phyloP scores from a whole-genome alignment of 2,329 filamentous ascomycete species.

The Thermoascus crustaceus region DNA sequence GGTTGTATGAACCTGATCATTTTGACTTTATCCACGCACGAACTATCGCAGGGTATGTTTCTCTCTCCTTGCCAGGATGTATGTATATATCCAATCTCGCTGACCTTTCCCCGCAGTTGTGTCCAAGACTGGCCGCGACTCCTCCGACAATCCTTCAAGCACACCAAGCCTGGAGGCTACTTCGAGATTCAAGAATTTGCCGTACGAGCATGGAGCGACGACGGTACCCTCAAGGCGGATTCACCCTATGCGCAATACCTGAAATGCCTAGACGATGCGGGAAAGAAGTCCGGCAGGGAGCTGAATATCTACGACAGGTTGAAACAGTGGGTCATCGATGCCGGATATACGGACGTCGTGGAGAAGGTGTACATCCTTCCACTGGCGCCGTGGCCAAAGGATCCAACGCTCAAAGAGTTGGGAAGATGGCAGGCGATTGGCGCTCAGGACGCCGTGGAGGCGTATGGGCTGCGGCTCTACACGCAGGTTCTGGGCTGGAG shows the following conservation, averaged over 20 bases:
- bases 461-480: constrained; percentile 13
- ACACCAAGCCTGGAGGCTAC: background rate
- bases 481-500: constrained; percentile 15
- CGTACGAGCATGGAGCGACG: background rate
- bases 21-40: background rate
- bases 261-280: background rate
- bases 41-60: background rate
- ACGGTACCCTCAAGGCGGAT: background rate
- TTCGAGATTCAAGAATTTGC: background rate
- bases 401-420: constrained; percentile 11
- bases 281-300: background rate
- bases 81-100: background rate
- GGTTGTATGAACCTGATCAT: constrained; percentile 29
- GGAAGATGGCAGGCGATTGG: constrained; percentile 13
- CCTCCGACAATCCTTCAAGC: background rate
- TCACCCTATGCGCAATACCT: background rate
- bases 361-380: constrained; percentile 11
- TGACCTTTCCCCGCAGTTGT: background rate
- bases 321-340: background rate
- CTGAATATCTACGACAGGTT: background rate
- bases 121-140: background rate
- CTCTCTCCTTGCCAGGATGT: background rate
- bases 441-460: constrained; percentile 14
- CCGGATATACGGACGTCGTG: constrained; percentile 11
- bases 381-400: constrained; percentile 13